Evolutionary conservation across 2,329 filamentous ascomycete species (phyloP), one percentile per base, ranked within the genome.

Genomic region (Penicillium fuscoglaucum): DNA sequence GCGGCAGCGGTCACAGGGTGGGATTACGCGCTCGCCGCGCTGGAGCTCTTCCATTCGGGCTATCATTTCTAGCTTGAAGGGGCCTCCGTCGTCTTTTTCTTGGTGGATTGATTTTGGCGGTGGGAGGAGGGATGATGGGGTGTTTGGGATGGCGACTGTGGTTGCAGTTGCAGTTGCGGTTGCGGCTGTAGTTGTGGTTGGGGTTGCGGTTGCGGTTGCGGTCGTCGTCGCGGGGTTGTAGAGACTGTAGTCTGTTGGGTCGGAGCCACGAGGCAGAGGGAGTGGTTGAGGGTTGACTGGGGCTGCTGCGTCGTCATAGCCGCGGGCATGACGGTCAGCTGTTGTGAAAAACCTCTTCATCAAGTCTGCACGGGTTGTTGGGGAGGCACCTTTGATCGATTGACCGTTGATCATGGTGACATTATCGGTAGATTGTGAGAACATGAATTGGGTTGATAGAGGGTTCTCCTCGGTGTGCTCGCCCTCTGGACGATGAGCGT

Each of bases 1-100:
- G 45, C 91, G 83, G 71, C 91, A 96, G 39, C 91, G 83, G 71
- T 96, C 92, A 70, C 91, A 96, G 0, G 91, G 90, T 10, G 91
- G 92, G n/a, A 85, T 76, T 49, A 96, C 90, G 6, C 84, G 80
- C 55, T 91, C 89, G 4, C 90, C 90, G 48, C 90, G 87, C 48
- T 83, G 80, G 4, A 96, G 76, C 51, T 86, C 86, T 66, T 96
- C 91, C 76, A 93, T 90, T 58, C 87, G 85, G 40, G 88, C 80
- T 10, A 89, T 85, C 78, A 93, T 90, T 57, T 90, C 80, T 7
- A 83, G 73, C 61, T 85, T 85, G 74, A 80, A 86, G 0, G 83
- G 83, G 0, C 83, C 83, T 7, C 82, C 82, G 57, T 85, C 83
- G 55, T 85, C 83, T 59, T 82, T 80, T 48, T 84, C 82, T 61